A percentile compares a stretch with the other conserved stretches of the same genome.
Conservation (phyloP, 805 yeast species). For the Debaryomyces castellii region DNA sequence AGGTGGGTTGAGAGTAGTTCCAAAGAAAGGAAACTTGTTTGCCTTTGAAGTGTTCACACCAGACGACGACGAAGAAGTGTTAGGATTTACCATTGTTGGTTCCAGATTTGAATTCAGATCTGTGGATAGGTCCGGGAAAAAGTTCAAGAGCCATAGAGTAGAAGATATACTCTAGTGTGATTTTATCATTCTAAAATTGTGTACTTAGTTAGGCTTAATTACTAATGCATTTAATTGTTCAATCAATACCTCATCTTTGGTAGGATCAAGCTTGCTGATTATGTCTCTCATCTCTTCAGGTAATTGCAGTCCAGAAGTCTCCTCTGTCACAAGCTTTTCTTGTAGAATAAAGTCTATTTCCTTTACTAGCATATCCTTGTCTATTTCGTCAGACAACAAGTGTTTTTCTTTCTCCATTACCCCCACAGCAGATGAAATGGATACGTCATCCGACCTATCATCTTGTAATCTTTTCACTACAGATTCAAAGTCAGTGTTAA, state of each 20-base stretch:
- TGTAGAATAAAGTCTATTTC: slow-evolving; percentile 13
- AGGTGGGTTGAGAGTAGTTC: slow-evolving; percentile 67
- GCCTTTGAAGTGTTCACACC: slow-evolving; percentile 40
- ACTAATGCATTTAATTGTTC: slow-evolving; percentile 20
- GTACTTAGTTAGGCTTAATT: slow-evolving; percentile 8
- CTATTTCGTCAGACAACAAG: slow-evolving; percentile 9
- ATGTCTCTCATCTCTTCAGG: slow-evolving; percentile 11
- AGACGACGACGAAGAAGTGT: slow-evolving; percentile 18
- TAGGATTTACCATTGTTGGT: slow-evolving; percentile 71
- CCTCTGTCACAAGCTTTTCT: not conserved
- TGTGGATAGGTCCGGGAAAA: slow-evolving; percentile 77
- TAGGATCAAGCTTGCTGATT: slow-evolving; percentile 11
- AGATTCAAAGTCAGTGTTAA: slow-evolving; percentile 19
- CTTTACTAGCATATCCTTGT: slow-evolving; percentile 6
- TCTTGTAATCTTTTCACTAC: slow-evolving; percentile 14
- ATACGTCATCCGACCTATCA: slow-evolving; percentile 10
- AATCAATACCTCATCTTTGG: slow-evolving; percentile 20
- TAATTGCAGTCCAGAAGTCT: not conserved
- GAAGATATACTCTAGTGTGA: slow-evolving; percentile 43
- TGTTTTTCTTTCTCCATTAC: slow-evolving; percentile 7
- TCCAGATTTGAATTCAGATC: slow-evolving; percentile 74
- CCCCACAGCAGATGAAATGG: slow-evolving; percentile 16
- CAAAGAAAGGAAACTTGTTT: slow-evolving; percentile 68
- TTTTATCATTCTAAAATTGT: slow-evolving; percentile 1
- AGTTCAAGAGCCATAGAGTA: slow-evolving; percentile 79